Percentiles rank a stretch among this genome's conserved stretches.
These are phyloP conservation scores for Colletotrichum zoysiae DNA, from an alignment of 2,329 filamentous ascomycete species.

Conservation along the genomic window DNA sequence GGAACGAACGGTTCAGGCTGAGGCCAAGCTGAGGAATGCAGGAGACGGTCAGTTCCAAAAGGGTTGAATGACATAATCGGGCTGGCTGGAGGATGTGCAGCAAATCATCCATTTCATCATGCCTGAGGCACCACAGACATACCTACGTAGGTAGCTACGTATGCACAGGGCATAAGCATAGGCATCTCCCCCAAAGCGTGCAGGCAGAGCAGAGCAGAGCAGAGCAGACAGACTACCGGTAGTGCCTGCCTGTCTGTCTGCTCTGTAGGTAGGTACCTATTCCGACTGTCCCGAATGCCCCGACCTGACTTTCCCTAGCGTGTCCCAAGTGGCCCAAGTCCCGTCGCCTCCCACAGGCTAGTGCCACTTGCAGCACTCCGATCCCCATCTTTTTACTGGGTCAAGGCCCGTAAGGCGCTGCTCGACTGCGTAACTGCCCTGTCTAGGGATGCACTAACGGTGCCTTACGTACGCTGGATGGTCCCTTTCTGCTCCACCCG, in stretches of 20 bases:
- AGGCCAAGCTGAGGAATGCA: conserved; percentile 11
- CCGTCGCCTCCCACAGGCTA: conserved; percentile 16
- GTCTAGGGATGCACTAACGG: conserved; percentile 16
- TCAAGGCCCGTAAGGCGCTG: conserved; percentile 7
- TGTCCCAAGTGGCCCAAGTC: conserved; percentile 10
- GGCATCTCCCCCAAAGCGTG: not conserved
- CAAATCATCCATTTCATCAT: not conserved
- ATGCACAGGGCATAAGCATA: no score
- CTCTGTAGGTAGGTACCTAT: not conserved
- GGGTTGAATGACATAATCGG: conserved; percentile 35
- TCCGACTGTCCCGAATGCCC: conserved; percentile 10
- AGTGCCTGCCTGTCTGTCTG: not conserved
- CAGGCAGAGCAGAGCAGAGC: no score
- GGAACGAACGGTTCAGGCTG: conserved; percentile 3
- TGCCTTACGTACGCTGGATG: conserved; percentile 14
- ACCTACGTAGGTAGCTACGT: no score
- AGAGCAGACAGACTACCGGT: not conserved
- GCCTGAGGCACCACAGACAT: conserved; percentile 5
- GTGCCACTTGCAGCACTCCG: conserved; percentile 31
- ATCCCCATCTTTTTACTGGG: conserved; percentile 27
- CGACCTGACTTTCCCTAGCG: conserved; percentile 1
- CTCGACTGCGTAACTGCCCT: conserved; percentile 25
- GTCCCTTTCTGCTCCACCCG: conserved; percentile 35
- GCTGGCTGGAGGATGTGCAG: not conserved
- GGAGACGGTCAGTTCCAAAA: conserved; percentile 17